These are phyloP conservation scores for Neckera pumila DNA, from an alignment of 225 moss, liverwort and hornwort species.

Conservation along the genomic window DNA sequence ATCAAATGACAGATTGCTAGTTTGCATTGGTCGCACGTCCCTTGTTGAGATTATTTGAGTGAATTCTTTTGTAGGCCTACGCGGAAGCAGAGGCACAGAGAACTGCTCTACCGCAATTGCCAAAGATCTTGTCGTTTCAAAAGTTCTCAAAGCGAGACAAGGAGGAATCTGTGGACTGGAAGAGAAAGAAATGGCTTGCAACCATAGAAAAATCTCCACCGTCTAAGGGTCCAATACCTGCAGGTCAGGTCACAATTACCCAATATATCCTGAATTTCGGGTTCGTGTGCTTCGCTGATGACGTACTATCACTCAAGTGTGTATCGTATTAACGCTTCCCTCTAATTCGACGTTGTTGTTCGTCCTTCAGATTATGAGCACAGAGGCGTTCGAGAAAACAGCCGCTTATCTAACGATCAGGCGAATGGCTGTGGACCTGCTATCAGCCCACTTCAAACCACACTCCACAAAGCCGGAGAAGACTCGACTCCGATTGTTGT, in stretches of 20 bases:
- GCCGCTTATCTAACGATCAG: background rate
- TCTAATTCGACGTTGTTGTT: background rate
- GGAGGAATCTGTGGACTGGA: slow-evolving; percentile 36
- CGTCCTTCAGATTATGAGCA: slow-evolving; percentile 12
- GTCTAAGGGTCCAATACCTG: background rate
- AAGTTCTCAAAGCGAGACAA: slow-evolving; percentile 60
- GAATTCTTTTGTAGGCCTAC: slow-evolving; percentile 26
- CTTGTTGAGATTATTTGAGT: background rate
- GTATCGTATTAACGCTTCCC: background rate
- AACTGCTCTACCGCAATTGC: slow-evolving; percentile 35
- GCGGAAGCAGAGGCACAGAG: slow-evolving; percentile 41
- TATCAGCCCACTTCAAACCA: background rate
- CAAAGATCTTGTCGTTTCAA: slow-evolving; percentile 55
- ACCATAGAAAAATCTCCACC: slow-evolving; percentile 12
- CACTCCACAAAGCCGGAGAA: background rate
- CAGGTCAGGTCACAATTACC: slow-evolving; percentile 1
- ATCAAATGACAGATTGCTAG: background rate
- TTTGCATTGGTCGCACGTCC: background rate
- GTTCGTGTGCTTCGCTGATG: background rate
- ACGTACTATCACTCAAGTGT: background rate
- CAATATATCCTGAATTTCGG: background rate
- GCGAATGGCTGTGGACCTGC: slow-evolving; percentile 8
- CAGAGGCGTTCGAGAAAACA: slow-evolving; percentile 1
- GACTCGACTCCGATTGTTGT: background rate
- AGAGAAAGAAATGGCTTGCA: slow-evolving; percentile 25